Evolutionary conservation across 352 stramenopile genomes (phyloP).

Genomic region (Pythium aristosporum): DNA sequence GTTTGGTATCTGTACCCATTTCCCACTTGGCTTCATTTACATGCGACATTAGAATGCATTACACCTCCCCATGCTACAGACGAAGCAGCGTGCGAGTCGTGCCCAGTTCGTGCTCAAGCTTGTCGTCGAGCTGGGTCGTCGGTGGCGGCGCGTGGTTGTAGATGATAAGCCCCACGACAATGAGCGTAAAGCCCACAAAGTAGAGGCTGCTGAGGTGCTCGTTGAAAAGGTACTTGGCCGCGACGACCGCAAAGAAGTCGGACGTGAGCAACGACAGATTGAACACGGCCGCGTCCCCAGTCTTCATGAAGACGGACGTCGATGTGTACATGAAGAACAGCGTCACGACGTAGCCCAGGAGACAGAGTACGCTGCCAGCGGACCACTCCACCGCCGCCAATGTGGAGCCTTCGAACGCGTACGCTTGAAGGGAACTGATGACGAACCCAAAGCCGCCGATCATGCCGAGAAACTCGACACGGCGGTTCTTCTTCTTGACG

Average conservation of each 20-base stretch:
- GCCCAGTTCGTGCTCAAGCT: slow-evolving; percentile 30
- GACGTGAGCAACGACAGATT: slow-evolving; percentile 96
- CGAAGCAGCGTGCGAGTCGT: slow-evolving; percentile 26
- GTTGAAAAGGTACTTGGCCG: slow-evolving; percentile 87
- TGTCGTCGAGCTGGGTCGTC: slow-evolving; percentile 40
- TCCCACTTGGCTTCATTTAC: background rate
- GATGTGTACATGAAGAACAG: slow-evolving; percentile 92
- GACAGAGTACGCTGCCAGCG: slow-evolving; percentile 49
- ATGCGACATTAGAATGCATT: slow-evolving; percentile 8
- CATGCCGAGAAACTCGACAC: slow-evolving; percentile 94
- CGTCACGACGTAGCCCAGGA: slow-evolving; percentile 77
- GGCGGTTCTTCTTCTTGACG: slow-evolving; percentile 81
- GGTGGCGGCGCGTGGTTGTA: slow-evolving; percentile 66
- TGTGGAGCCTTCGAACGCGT: slow-evolving; percentile 74
- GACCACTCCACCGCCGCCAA: slow-evolving; percentile 51
- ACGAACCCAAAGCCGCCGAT: slow-evolving; percentile 91
- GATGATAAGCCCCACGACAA: slow-evolving; percentile 65
- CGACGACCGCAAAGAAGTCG: slow-evolving; percentile 94
- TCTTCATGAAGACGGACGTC: slow-evolving; percentile 79
- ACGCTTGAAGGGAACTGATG: slow-evolving; percentile 81
- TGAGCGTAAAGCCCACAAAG: slow-evolving; percentile 86
- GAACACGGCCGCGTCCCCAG: slow-evolving; percentile 93
- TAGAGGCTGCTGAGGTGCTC: slow-evolving; percentile 78
- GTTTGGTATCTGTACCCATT: slow-evolving; percentile 13
- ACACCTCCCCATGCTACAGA: background rate